Percentiles rank a stretch among this genome's conserved stretches.
phyloP scores from a whole-genome alignment of 441 rosid genomes.

The Flueggea neowawraea region DNA sequence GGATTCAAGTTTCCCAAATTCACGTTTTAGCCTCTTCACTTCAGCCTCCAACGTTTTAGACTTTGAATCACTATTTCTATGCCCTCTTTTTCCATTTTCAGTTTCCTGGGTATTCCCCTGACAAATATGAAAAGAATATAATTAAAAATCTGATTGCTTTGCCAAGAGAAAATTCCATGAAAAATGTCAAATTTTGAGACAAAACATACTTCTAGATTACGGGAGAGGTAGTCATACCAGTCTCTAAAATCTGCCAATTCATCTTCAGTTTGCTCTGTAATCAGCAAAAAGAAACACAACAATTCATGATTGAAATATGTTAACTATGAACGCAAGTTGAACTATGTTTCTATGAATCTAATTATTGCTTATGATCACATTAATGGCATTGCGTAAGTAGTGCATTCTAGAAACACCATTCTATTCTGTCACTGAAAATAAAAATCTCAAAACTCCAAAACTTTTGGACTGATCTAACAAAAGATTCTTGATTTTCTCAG shows the following conservation, averaged over 20 bases:
- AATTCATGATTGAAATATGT: neutral
- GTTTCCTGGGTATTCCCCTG: constrained; percentile 17
- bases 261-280: constrained; percentile 57
- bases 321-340: too few species aligned
- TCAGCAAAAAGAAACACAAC: constrained; percentile 1
- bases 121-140: constrained; percentile 14
- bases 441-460: neutral
- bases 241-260: constrained; percentile 64
- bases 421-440: neutral
- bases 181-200: neutral
- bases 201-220: constrained; percentile 38
- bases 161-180: neutral
- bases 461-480: neutral
- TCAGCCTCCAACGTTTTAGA: constrained; percentile 29
- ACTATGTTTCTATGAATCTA: too few species aligned
- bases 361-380: too few species aligned
- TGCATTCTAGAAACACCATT: too few species aligned
- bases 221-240: constrained; percentile 39
- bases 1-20: constrained; percentile 41
- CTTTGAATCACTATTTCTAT: constrained; percentile 8
- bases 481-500: neutral
- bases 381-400: too few species aligned
- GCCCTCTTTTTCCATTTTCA: neutral
- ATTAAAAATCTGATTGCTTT: constrained; percentile 1
- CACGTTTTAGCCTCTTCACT: constrained; percentile 45